Evolutionary conservation across 306 rosid genomes (phyloP), one percentile per base, ranked within the genome.

Genomic region (Ceratonia siliqua): DNA sequence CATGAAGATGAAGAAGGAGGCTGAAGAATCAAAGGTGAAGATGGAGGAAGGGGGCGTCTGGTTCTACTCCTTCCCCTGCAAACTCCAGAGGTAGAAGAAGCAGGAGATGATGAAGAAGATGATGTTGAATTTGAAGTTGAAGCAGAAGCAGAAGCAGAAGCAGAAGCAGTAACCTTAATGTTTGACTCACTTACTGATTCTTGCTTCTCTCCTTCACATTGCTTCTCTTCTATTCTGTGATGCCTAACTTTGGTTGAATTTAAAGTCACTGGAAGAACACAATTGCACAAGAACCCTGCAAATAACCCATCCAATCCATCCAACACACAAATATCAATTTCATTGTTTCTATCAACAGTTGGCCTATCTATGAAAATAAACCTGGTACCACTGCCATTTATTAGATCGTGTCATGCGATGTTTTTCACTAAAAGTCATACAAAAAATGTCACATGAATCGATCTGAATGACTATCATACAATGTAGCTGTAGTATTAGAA

Each of bases 271-370:
- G 98, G 98, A 65, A 93, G 84, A 74, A 93, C 96, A 82, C 98
- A 93, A 71, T 89, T 91, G 87, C 97, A 93, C 21, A 93, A 38
- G 72, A 90, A 88, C 32, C 97, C 98, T 93, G 86, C 87, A 83
- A 62, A 32, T 14, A 11, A 36, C 0, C 25, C 49, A 55, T 28
- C 25, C 17, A 24, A 3, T 55, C 18, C 33, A 67, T n/a, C n/a
- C 46, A 70, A 33, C 8, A 1, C 0, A 10, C 0, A 8, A 9
- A 22, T 4, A 53, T 20, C 7, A 21, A 8, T 20, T 22, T n/a
- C n/a, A n/a, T n/a, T n/a, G n/a, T n/a, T n/a, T n/a, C n/a, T n/a
- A n/a, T n/a, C n/a, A n/a, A n/a, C n/a, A n/a, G n/a, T n/a, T n/a
- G n/a, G n/a, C n/a, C n/a, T n/a, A n/a, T n/a, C n/a, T n/a, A n/a